Evolutionary conservation across 2,329 filamentous ascomycete species (phyloP).

Genomic region (Apiospora marii): DNA sequence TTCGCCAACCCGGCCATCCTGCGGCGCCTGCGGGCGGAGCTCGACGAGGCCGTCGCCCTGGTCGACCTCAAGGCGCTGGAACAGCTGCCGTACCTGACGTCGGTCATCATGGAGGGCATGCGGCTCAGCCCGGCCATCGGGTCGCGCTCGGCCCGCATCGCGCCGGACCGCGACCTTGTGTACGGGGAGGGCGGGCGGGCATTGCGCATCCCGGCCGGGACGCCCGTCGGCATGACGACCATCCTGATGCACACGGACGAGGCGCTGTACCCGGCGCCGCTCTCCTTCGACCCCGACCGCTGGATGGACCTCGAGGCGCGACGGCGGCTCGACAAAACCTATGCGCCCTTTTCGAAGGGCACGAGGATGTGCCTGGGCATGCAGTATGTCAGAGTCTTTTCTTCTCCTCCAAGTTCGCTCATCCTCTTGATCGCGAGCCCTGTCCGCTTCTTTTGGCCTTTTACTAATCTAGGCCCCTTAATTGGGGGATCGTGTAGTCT

Average conservation of each 20-base stretch:
- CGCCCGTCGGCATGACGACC: conserved; percentile 44
- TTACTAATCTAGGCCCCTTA: neutral
- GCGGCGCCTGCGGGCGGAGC: neutral
- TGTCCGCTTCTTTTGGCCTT: neutral
- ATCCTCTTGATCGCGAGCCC: too few relatives aligned
- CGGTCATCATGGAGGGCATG: conserved; percentile 24
- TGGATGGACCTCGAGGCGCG: neutral
- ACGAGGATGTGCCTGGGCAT: conserved; percentile 20
- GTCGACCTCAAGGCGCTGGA: neutral
- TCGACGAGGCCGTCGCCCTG: neutral
- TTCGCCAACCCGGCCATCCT: conserved; percentile 31
- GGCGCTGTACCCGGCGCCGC: conserved; percentile 36
- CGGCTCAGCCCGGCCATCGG: conserved; percentile 25
- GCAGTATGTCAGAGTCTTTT: neutral
- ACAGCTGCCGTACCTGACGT: conserved; percentile 24
- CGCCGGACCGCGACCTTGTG: conserved; percentile 23
- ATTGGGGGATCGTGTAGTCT: neutral
- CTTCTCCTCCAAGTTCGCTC: too few relatives aligned
- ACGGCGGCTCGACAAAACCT: conserved; percentile 10
- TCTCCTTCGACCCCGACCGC: conserved; percentile 32
- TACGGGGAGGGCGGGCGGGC: conserved; percentile 5
- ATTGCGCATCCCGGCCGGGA: conserved; percentile 28
- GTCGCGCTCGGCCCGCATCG: conserved; percentile 23
- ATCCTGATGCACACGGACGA: conserved; percentile 43
- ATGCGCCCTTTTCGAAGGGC: conserved; percentile 21